A percentile compares a stretch with the other conserved stretches of the same genome.
Evolutionary conservation across 371 early-diverging fungal genomes (phyloP).

Genomic region (Phascolomyces articulosus): DNA sequence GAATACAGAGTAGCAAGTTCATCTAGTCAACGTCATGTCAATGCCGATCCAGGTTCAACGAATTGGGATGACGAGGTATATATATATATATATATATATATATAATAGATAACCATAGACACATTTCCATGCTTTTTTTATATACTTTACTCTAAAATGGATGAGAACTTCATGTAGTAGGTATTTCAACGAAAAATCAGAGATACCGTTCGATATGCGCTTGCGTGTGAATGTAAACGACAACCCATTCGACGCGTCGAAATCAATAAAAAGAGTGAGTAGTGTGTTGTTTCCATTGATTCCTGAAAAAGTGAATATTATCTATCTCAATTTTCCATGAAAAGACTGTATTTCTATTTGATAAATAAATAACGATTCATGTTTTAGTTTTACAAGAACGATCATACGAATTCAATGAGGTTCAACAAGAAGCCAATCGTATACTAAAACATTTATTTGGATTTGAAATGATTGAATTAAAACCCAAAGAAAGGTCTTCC

Average conservation of each 20-base stretch:
- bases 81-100: too few relatives aligned
- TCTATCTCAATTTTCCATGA: too few relatives aligned
- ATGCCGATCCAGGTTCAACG: background rate
- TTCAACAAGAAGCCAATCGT: constrained; percentile 56
- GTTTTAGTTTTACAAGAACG: constrained; percentile 22
- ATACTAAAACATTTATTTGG: constrained; percentile 62
- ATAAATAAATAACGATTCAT: too few relatives aligned
- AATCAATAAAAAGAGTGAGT: constrained; percentile 53
- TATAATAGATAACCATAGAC: too few relatives aligned
- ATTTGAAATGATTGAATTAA: constrained; percentile 66
- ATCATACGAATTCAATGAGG: constrained; percentile 13
- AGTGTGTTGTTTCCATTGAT: too few relatives aligned
- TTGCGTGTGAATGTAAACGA: constrained; percentile 60
- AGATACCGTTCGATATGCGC: constrained; percentile 63
- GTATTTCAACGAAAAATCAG: constrained; percentile 61
- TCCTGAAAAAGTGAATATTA: too few relatives aligned
- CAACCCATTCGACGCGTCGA: constrained; percentile 62
- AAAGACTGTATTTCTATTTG: too few relatives aligned
- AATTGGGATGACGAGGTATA: constrained; percentile 16
- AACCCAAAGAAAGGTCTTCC: constrained; percentile 40
- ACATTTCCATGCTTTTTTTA: background rate
- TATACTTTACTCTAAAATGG: too few relatives aligned
- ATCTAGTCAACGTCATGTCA: constrained; percentile 17
- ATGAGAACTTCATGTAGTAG: too few relatives aligned
- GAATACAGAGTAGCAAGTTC: constrained; percentile 18